Evolutionary conservation across 106 monocot genomes (phyloP).

Genomic region (Dendrobium nobile): DNA sequence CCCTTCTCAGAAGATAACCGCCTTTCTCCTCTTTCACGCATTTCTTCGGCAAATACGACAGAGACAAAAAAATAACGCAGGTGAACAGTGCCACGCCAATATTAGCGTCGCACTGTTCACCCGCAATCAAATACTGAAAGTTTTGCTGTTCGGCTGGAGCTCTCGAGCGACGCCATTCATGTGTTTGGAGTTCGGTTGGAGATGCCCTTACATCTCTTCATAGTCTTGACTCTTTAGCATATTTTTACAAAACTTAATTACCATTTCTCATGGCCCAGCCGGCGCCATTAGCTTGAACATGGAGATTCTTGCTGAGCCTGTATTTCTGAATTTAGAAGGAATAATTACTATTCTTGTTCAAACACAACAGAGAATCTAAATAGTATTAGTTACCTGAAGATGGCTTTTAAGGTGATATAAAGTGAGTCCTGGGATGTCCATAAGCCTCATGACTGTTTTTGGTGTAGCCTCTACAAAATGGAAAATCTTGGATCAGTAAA

Average conservation of each 20-base stretch:
- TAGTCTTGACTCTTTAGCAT: background rate
- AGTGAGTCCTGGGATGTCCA: slow-evolving; percentile 91
- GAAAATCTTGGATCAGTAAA: background rate
- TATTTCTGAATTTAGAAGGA: slow-evolving; percentile 40
- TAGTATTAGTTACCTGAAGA: slow-evolving; percentile 48
- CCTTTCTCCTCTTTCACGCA: too few relatives aligned
- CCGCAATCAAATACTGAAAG: too few relatives aligned
- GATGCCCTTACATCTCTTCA: background rate
- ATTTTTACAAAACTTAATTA: slow-evolving; percentile 12
- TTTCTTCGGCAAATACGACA: too few relatives aligned
- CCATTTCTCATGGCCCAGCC: slow-evolving; percentile 34
- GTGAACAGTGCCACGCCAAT: too few relatives aligned
- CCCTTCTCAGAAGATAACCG: too few relatives aligned
- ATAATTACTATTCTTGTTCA: background rate
- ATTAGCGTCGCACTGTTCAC: too few relatives aligned
- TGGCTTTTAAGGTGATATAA: slow-evolving; percentile 90
- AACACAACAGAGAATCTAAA: background rate
- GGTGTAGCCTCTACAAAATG: slow-evolving; percentile 71
- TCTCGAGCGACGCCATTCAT: too few relatives aligned
- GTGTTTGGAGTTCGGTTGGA: too few relatives aligned
- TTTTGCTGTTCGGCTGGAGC: too few relatives aligned
- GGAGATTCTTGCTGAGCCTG: slow-evolving; percentile 73
- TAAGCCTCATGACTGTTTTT: slow-evolving; percentile 88
- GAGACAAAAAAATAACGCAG: too few relatives aligned
- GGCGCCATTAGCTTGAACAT: slow-evolving; percentile 34